Base-by-base conservation (phyloP, 106 monocot genomes). In the Dioscorea alata region DNA sequence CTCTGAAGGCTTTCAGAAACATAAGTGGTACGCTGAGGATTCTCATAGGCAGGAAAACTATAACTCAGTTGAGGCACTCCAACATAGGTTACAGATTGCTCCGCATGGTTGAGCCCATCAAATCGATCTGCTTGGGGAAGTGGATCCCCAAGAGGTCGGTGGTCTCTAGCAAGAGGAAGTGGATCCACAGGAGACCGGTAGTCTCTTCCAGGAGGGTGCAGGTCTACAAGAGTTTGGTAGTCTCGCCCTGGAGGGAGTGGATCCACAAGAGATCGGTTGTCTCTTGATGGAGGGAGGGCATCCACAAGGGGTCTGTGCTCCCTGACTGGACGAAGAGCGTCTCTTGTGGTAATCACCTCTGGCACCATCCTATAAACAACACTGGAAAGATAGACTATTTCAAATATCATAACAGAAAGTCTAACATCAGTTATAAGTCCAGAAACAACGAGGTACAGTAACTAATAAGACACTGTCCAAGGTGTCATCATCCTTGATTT, bases 341-440 rank as follows among this genome's bases (percentile, higher is more conserved):
- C 75, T 13, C 28, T 42, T 42, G 9, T 68, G 31, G 42, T 17
- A 59, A 59, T 64, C 34, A 64, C 33, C 63, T 35, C 34, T 33
- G 63, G 59, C 33, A 70, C 56, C 15, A 70, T 48, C 59, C 32
- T 35, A 33, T 67, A 67, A 49, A 28, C 67, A 60, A 50, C 24
- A 60, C 67, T 68, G 59, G 16, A 64, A 52, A n/a, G 24, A 50
- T 25, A 1, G 13, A 16, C 9, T 54, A 15, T 16, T 18, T 18
- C 54, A 59, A 12, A 59, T 12, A 22, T 6, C 59, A 20, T 59
- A 59, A 59, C 22, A 42, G 42, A 2, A 19, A 22, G 23, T 23
- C 0, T 20, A 0, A 59, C 59, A 20, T 23, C n/a, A 22, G 14
- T 13, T 23, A 59, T 4, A 59, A 20, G 23, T 12, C 59, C 2